Conservation (phyloP, 176 grass and related monocot genomes). For the Musa troglodytarum region DNA sequence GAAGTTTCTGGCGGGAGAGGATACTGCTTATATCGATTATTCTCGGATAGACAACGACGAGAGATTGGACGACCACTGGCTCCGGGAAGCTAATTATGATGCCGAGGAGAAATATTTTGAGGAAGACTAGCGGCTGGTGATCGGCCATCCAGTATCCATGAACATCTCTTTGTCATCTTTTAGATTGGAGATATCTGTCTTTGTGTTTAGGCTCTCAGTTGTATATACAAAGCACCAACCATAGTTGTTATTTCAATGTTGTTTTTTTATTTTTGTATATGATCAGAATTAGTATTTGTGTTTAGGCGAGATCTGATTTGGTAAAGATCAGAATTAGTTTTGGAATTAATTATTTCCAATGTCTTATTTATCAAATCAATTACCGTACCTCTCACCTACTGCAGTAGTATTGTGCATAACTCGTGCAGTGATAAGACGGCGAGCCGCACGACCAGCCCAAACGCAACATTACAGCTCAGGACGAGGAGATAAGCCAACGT, state of each 20-base stretch:
- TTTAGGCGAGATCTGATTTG: too few relatives aligned
- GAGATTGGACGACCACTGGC: slow-evolving; percentile 78
- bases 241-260: background rate
- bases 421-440: too few relatives aligned
- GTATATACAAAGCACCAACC: background rate
- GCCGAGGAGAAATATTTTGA: slow-evolving; percentile 79
- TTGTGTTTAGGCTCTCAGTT: background rate
- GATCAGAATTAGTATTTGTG: too few relatives aligned
- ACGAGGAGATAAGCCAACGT: slow-evolving; percentile 29
- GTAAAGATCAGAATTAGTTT: too few relatives aligned
- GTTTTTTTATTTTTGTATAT: background rate
- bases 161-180: too few relatives aligned
- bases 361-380: too few relatives aligned
- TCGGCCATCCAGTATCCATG: background rate
- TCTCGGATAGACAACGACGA: slow-evolving; percentile 73
- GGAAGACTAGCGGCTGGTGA: slow-evolving; percentile 36
- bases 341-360: too few relatives aligned
- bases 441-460: too few relatives aligned
- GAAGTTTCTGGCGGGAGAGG: slow-evolving; percentile 69
- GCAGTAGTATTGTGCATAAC: too few relatives aligned
- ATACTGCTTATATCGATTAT: slow-evolving; percentile 56
- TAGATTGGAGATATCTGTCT: background rate
- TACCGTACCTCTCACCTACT: too few relatives aligned
- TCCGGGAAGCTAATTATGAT: slow-evolving; percentile 70
- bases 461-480: background rate